These are phyloP conservation scores for Ophiosphaerella korrae DNA, from an alignment of 2,329 filamentous ascomycete species.

Conservation along the genomic window DNA sequence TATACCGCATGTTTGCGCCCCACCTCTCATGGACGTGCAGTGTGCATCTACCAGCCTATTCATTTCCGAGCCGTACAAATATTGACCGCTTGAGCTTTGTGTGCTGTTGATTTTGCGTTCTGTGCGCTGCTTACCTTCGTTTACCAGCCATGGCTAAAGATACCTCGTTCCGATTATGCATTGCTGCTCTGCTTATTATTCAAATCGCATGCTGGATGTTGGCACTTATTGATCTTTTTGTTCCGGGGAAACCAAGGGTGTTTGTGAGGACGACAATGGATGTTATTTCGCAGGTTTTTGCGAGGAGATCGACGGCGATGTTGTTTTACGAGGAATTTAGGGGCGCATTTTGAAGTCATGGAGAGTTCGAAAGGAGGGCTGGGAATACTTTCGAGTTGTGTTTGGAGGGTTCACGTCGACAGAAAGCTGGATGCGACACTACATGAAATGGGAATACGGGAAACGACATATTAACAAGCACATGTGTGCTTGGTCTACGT, in stretches of 20 bases:
- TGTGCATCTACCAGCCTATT: slow-evolving; percentile 1
- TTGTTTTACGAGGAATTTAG: slow-evolving; percentile 25
- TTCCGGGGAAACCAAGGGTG: slow-evolving; percentile 32
- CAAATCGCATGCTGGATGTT: slow-evolving; percentile 40
- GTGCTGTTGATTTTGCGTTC: not conserved
- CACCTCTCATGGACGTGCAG: not conserved
- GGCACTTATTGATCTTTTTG: slow-evolving; percentile 37
- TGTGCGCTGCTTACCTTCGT: not conserved
- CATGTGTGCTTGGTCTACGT: no score
- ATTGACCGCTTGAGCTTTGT: not conserved
- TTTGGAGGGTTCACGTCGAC: no score
- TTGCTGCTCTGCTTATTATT: slow-evolving; percentile 36
- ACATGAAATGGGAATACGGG: no score
- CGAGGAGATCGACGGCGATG: slow-evolving; percentile 22
- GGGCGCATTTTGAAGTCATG: slow-evolving; percentile 1
- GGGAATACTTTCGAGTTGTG: no score
- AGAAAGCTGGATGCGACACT: no score
- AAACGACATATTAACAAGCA: no score
- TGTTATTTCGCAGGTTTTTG: slow-evolving; percentile 18
- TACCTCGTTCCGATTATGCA: slow-evolving; percentile 33
- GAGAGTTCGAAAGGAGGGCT: no score
- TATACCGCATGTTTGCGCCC: slow-evolving; percentile 7
- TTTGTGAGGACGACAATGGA: slow-evolving; percentile 28
- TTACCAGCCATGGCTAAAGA: slow-evolving; percentile 30
- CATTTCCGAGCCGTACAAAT: slow-evolving; percentile 1